These are phyloP conservation scores for Ailanthus altissimus DNA, from an alignment of 345 rosid genomes.

Conservation along the genomic window DNA sequence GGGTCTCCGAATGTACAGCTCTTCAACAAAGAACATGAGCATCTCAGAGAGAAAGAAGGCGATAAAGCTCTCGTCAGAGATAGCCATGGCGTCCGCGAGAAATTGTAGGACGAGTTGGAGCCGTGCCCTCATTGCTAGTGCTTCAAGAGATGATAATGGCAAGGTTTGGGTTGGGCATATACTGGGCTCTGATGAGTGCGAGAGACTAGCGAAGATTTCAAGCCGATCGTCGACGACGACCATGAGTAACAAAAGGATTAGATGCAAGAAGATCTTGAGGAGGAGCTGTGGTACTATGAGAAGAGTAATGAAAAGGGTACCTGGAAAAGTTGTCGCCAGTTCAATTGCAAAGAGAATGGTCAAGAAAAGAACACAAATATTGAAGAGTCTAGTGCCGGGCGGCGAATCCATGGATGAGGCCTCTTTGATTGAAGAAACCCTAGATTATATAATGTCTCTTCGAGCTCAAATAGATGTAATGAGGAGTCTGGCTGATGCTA, in stretches of 20 bases:
- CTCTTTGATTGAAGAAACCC: slow-evolving; percentile 73
- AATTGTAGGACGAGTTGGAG: slow-evolving; percentile 77
- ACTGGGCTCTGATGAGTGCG: slow-evolving; percentile 37
- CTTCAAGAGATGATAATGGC: slow-evolving; percentile 36
- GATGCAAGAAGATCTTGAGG: slow-evolving; percentile 69
- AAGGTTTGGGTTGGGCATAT: slow-evolving; percentile 47
- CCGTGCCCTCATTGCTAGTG: slow-evolving; percentile 65
- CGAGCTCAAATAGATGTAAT: slow-evolving; percentile 81
- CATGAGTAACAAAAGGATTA: slow-evolving; percentile 37
- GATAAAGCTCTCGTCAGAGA: slow-evolving; percentile 80
- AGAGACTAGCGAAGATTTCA: slow-evolving; percentile 29
- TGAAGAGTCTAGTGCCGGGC: slow-evolving; percentile 74
- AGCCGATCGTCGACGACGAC: background rate
- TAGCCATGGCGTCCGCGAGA: slow-evolving; percentile 82
- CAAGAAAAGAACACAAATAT: slow-evolving; percentile 55
- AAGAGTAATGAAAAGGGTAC: slow-evolving; percentile 25
- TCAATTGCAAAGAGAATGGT: slow-evolving; percentile 45
- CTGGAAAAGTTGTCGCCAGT: slow-evolving; percentile 17
- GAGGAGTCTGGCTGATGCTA: slow-evolving; percentile 46
- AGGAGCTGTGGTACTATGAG: slow-evolving; percentile 36
- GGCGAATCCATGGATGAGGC: slow-evolving; percentile 62
- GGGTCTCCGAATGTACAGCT: slow-evolving; percentile 51
- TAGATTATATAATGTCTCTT: slow-evolving; percentile 75
- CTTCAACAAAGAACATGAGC: slow-evolving; percentile 44
- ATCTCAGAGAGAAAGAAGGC: slow-evolving; percentile 66